A percentile compares a stretch with the other conserved stretches of the same genome.
Conservation (phyloP, 2,329 filamentous ascomycete species). For the Diaporthe sp. region DNA sequence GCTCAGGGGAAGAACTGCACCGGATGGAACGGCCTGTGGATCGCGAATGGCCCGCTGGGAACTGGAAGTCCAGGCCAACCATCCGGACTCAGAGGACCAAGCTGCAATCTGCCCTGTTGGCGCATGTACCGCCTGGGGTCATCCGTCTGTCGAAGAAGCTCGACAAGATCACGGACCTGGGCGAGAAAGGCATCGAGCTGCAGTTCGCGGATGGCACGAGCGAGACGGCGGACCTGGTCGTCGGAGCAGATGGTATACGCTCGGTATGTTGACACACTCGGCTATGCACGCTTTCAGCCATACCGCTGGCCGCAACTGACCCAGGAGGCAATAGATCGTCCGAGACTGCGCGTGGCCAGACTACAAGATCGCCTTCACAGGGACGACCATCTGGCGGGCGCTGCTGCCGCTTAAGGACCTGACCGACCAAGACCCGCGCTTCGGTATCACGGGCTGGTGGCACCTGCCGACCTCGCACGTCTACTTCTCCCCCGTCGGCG, state of each 20-base stretch:
- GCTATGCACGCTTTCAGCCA: too few species aligned
- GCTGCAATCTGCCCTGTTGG: slow-evolving; percentile 64
- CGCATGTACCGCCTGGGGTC: slow-evolving; percentile 57
- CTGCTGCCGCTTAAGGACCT: slow-evolving; percentile 56
- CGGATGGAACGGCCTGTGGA: slow-evolving; percentile 44
- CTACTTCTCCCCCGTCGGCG: slow-evolving; percentile 57
- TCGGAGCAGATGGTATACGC: slow-evolving; percentile 68
- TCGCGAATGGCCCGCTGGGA: slow-evolving; percentile 33
- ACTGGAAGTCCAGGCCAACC: slow-evolving; percentile 37
- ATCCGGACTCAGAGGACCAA: slow-evolving; percentile 49
- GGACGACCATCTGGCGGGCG: slow-evolving; percentile 63
- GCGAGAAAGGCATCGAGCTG: slow-evolving; percentile 54
- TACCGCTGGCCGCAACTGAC: not conserved
- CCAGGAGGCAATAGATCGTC: slow-evolving; percentile 30
- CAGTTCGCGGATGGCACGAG: slow-evolving; percentile 60
- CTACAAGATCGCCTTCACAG: slow-evolving; percentile 50
- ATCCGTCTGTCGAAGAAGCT: slow-evolving; percentile 63
- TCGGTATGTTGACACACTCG: slow-evolving; percentile 52
- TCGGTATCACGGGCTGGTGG: slow-evolving; percentile 57
- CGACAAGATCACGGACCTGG: slow-evolving; percentile 53
- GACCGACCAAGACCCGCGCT: slow-evolving; percentile 49
- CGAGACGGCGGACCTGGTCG: slow-evolving; percentile 60
- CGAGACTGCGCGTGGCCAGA: slow-evolving; percentile 39
- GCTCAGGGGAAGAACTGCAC: slow-evolving; percentile 47
- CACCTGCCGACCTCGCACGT: slow-evolving; percentile 58